Conservation (phyloP, 768 basidiomycete genomes). For the Suillus discolor region DNA sequence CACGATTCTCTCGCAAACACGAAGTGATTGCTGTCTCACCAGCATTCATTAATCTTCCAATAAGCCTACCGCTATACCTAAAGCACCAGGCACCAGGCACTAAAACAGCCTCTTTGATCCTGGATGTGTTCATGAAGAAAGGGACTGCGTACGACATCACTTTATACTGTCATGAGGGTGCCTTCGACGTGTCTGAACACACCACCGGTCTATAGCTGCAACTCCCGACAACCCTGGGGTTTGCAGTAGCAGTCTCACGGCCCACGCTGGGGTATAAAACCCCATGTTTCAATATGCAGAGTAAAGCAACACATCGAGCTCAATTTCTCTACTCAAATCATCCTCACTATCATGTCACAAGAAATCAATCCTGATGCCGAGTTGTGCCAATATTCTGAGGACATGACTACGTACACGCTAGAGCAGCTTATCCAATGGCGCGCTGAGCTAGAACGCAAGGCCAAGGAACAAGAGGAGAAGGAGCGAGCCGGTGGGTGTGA, state of each 20-base stretch:
- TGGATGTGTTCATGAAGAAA: background rate
- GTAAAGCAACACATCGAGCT: background rate
- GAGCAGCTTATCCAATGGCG: slow-evolving; percentile 8
- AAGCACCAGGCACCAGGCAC: slow-evolving; percentile 1
- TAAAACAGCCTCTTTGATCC: background rate
- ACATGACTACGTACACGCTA: slow-evolving; percentile 4
- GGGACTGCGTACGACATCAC: background rate
- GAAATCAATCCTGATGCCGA: background rate
- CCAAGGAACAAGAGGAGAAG: slow-evolving; percentile 7
- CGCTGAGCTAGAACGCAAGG: background rate
- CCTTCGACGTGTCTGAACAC: background rate
- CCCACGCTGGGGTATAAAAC: background rate
- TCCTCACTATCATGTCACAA: background rate
- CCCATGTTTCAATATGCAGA: background rate
- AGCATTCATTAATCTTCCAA: background rate
- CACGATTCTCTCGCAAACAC: background rate
- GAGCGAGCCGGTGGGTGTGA: background rate
- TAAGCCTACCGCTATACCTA: background rate
- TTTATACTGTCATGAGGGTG: slow-evolving; percentile 1
- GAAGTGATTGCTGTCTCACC: background rate
- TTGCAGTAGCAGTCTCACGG: slow-evolving; percentile 1
- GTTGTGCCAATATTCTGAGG: slow-evolving; percentile 4
- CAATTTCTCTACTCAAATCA: background rate
- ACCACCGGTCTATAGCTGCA: background rate
- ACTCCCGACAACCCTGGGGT: background rate